These are phyloP conservation scores for Aspergillus sp. DNA, from an alignment of 2,329 filamentous ascomycete species.

Conservation along the genomic window DNA sequence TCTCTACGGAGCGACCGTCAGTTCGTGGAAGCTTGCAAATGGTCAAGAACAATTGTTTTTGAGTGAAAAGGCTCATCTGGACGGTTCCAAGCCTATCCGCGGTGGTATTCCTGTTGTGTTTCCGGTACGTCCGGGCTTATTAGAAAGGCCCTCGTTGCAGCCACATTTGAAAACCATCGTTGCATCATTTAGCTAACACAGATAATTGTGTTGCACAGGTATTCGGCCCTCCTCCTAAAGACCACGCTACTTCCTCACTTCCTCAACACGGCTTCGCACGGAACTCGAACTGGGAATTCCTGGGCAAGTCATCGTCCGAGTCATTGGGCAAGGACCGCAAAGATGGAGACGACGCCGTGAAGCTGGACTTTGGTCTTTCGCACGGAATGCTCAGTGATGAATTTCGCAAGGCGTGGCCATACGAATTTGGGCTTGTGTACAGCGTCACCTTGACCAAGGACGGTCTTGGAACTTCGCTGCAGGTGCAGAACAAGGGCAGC, in stretches of 20 bases:
- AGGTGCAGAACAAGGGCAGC: constrained; percentile 82
- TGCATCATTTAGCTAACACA: neutral
- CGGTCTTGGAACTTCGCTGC: constrained; percentile 72
- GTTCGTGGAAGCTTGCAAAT: constrained; percentile 81
- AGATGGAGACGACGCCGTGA: constrained; percentile 64
- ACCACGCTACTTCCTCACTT: constrained; percentile 72
- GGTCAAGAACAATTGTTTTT: constrained; percentile 82
- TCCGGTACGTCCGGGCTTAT: constrained; percentile 57
- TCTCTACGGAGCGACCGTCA: constrained; percentile 87
- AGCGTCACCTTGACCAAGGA: constrained; percentile 78
- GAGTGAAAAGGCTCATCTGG: constrained; percentile 72
- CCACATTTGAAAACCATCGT: neutral
- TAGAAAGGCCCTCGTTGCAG: neutral
- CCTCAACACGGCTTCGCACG: constrained; percentile 95
- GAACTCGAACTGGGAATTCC: constrained; percentile 84
- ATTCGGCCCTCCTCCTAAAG: constrained; percentile 76
- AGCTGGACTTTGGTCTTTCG: constrained; percentile 92
- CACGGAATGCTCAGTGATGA: constrained; percentile 65
- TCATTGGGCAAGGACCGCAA: constrained; percentile 41
- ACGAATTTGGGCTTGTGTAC: constrained; percentile 86
- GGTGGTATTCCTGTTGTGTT: constrained; percentile 92
- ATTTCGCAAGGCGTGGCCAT: constrained; percentile 71
- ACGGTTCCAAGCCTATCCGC: constrained; percentile 83
- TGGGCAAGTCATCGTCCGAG: constrained; percentile 79
- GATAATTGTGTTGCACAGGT: constrained; percentile 44